phyloP scores from a whole-genome alignment of 768 basidiomycete species.

The Hericium erinaceus region DNA sequence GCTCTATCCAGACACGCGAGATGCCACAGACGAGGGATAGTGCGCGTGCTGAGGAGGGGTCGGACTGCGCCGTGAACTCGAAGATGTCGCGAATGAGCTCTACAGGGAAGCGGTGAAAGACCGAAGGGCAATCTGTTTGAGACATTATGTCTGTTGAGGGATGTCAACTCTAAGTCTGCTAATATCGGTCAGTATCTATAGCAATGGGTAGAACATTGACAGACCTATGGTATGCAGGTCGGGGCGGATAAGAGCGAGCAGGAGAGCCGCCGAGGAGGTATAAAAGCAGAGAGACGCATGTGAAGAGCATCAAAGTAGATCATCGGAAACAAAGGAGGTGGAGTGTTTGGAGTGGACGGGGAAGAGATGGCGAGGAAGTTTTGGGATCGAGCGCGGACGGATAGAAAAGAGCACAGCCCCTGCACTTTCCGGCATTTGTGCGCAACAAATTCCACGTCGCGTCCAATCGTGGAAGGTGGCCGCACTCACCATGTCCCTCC shows the following conservation, averaged over 20 bases:
- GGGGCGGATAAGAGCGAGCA: neutral
- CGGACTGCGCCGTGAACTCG: slow-evolving; percentile 24
- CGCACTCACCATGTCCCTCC: neutral
- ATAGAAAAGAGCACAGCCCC: neutral
- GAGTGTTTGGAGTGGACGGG: neutral
- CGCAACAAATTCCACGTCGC: neutral
- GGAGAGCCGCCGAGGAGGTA: neutral
- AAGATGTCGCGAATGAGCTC: slow-evolving; percentile 29
- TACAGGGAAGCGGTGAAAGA: slow-evolving; percentile 17
- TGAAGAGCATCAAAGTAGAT: neutral
- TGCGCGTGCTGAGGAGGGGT: slow-evolving; percentile 21
- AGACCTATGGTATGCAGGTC: neutral
- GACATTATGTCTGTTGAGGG: too few species aligned
- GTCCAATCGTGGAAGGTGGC: neutral
- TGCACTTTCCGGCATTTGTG: neutral
- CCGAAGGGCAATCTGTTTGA: neutral
- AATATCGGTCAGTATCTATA: too few species aligned
- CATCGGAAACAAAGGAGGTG: neutral
- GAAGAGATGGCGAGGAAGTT: too few species aligned
- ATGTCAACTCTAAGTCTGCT: too few species aligned
- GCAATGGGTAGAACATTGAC: too few species aligned
- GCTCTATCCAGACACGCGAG: slow-evolving; percentile 25
- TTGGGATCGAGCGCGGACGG: too few species aligned
- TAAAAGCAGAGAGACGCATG: neutral
- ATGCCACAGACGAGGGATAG: slow-evolving; percentile 28